Evolutionary conservation across 2,329 filamentous ascomycete genomes (phyloP).

Genomic region (Alternaria hordeiaustralica): DNA sequence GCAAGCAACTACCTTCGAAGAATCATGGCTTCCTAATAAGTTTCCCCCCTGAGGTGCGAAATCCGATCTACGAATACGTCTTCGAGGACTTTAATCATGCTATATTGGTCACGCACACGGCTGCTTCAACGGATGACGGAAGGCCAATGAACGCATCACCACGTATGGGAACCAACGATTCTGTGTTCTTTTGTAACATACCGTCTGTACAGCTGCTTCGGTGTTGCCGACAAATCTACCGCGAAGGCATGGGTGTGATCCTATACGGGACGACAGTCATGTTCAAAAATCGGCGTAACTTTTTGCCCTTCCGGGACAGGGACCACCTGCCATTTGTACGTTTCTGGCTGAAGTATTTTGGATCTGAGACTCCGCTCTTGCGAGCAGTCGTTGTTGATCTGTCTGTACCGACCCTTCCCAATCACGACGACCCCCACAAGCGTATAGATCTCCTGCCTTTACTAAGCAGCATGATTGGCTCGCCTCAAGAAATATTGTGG

Average conservation of each 20-base stretch:
- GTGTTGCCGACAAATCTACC: neutral
- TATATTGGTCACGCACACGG: neutral
- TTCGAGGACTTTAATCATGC: too few species aligned
- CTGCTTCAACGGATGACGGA: too few species aligned
- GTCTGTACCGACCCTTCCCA: neutral
- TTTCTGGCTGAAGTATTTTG: neutral
- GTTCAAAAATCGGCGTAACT: neutral
- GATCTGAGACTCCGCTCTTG: neutral
- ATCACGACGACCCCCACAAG: too few species aligned
- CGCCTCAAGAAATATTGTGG: too few species aligned
- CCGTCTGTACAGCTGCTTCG: neutral
- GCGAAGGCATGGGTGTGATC: neutral
- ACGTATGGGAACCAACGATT: neutral
- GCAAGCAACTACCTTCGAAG: too few species aligned
- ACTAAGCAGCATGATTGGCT: too few species aligned
- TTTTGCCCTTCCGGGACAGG: neutral
- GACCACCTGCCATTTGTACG: neutral
- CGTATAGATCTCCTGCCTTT: too few species aligned
- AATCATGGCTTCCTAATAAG: neutral
- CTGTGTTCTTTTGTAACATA: neutral
- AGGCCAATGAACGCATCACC: neutral
- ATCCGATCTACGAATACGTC: neutral
- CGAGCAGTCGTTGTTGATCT: neutral
- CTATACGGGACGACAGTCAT: neutral
- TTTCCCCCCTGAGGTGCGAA: neutral